Conservation (phyloP, 2,329 filamentous ascomycete species). For the Paraphoma sp. region DNA sequence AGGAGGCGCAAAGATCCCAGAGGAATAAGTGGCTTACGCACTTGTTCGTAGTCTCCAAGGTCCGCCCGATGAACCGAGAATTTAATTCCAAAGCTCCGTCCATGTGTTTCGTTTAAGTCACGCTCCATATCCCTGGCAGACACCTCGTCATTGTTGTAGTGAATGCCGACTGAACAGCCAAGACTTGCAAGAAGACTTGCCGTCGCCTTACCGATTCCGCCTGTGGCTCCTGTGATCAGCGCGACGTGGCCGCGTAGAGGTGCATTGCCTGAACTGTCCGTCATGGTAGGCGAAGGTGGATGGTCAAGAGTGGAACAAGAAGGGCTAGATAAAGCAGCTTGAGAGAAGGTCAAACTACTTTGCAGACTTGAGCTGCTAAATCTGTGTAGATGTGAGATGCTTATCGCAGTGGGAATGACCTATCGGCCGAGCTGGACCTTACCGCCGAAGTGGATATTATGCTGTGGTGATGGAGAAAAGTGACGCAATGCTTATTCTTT, state of each 20-base stretch:
- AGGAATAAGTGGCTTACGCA: constrained; percentile 8
- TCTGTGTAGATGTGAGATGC: too few relatives aligned
- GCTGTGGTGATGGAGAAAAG: not conserved
- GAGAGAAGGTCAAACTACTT: too few relatives aligned
- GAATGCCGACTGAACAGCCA: constrained; percentile 53
- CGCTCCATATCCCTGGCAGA: constrained; percentile 23
- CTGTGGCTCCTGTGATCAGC: constrained; percentile 54
- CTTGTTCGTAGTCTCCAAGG: constrained; percentile 47
- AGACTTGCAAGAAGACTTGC: constrained; percentile 48
- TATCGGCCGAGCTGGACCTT: too few relatives aligned
- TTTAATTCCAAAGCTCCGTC: constrained; percentile 22
- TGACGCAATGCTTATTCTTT: not conserved
- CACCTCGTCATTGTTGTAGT: constrained; percentile 49
- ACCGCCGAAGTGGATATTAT: too few relatives aligned
- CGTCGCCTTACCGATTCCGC: constrained; percentile 55
- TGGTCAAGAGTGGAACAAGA: too few relatives aligned
- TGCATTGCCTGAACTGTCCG: not conserved
- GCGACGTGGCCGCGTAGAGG: constrained; percentile 30
- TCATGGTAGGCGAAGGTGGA: not conserved
- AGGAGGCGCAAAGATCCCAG: too few relatives aligned
- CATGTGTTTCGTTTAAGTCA: constrained; percentile 32
- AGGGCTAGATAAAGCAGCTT: too few relatives aligned
- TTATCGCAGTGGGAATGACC: too few relatives aligned
- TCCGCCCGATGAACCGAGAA: constrained; percentile 47
- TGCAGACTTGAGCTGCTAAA: too few relatives aligned